A percentile compares a stretch with the other conserved stretches of the same genome.
Conservation (phyloP, 2,329 filamentous ascomycete species). For the Cladosporium phlei region DNA sequence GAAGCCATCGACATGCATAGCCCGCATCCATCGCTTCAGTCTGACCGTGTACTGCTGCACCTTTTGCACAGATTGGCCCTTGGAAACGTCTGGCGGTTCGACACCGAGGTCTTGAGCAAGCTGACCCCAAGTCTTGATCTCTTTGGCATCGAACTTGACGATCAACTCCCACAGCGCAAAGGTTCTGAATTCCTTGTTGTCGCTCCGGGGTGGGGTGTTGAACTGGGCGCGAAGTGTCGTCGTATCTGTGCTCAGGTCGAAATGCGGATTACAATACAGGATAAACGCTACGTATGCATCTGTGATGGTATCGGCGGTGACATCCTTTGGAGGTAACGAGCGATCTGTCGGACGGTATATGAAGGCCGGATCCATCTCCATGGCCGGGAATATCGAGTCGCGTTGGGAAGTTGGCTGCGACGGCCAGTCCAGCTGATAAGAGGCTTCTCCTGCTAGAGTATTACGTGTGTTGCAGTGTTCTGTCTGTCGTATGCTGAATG, state of each 20-base stretch:
- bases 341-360: conserved; percentile 37
- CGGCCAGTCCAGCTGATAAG: background rate
- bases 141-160: conserved; percentile 68
- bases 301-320: conserved; percentile 68
- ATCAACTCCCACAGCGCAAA: conserved; percentile 75
- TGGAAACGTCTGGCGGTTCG: conserved; percentile 72
- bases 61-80: conserved; percentile 78
- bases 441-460: background rate
- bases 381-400: background rate
- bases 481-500: too few species aligned
- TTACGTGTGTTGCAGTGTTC: too few species aligned
- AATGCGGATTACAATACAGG: conserved; percentile 82
- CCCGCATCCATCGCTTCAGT: conserved; percentile 93
- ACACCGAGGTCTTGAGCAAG: conserved; percentile 83
- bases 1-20: conserved; percentile 91
- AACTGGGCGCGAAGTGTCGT: conserved; percentile 69
- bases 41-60: conserved; percentile 92
- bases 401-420: conserved; percentile 4
- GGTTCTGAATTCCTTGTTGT: conserved; percentile 78
- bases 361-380: conserved; percentile 1
- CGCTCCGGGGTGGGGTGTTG: conserved; percentile 74
- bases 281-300: conserved; percentile 81
- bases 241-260: conserved; percentile 66
- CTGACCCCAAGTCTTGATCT: conserved; percentile 91
- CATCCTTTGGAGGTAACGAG: conserved; percentile 60